Conservation (phyloP, 2,329 filamentous ascomycete species). For the Diplodia corticola region DNA sequence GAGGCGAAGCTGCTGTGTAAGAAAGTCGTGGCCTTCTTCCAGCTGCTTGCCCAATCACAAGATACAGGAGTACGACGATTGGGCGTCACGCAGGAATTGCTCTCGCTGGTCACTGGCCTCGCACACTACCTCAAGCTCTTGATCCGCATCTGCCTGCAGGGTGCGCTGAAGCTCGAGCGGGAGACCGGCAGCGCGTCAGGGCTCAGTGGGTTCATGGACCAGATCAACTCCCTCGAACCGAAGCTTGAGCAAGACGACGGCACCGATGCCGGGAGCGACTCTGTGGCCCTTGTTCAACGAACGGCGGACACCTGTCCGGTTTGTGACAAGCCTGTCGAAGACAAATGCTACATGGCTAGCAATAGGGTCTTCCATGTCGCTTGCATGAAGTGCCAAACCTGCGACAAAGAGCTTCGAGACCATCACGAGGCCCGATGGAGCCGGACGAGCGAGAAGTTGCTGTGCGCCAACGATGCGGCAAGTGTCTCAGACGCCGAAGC, state of each 20-base stretch:
- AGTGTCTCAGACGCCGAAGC: slow-evolving; percentile 57
- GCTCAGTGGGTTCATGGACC: slow-evolving; percentile 78
- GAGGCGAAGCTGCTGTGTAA: slow-evolving; percentile 99
- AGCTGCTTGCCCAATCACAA: slow-evolving; percentile 89
- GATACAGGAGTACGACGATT: slow-evolving; percentile 87
- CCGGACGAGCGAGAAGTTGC: slow-evolving; percentile 65
- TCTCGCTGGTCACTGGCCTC: slow-evolving; percentile 93
- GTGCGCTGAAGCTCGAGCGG: slow-evolving; percentile 84
- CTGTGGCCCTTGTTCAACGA: slow-evolving; percentile 46
- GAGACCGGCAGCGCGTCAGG: slow-evolving; percentile 74
- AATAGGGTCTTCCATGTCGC: slow-evolving; percentile 80
- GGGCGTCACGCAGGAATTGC: slow-evolving; percentile 94
- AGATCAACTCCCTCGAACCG: slow-evolving; percentile 77
- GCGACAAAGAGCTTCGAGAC: slow-evolving; percentile 69
- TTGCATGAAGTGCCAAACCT: slow-evolving; percentile 72
- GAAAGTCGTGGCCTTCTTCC: slow-evolving; percentile 98
- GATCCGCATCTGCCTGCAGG: slow-evolving; percentile 94
- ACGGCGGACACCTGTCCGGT: slow-evolving; percentile 72
- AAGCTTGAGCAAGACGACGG: slow-evolving; percentile 39
- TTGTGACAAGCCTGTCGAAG: slow-evolving; percentile 87
- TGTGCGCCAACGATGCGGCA: slow-evolving; percentile 68
- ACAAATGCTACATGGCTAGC: slow-evolving; percentile 78
- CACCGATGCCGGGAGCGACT: slow-evolving; percentile 44
- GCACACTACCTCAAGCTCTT: slow-evolving; percentile 97
- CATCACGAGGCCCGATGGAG: slow-evolving; percentile 72